Conservation (phyloP, 2,329 filamentous ascomycete genomes). For the Hansfordia pulvinata region DNA sequence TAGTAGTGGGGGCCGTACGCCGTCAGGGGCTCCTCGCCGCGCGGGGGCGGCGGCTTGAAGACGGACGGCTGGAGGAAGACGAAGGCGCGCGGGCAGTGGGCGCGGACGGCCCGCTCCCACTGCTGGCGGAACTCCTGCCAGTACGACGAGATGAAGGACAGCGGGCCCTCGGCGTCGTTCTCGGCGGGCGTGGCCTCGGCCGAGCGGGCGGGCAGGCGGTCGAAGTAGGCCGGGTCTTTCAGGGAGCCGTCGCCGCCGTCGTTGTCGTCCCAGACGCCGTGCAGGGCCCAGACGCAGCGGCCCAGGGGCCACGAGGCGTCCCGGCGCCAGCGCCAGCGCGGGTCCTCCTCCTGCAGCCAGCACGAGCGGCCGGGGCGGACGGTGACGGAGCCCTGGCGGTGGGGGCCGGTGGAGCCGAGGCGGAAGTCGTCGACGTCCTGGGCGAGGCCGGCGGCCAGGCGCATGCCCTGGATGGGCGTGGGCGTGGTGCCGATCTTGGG, state of each 20-base stretch:
- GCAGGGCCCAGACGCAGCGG: slow-evolving; percentile 11
- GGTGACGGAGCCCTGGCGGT: slow-evolving; percentile 7
- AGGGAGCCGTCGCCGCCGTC: slow-evolving; percentile 6
- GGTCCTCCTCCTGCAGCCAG: slow-evolving; percentile 9
- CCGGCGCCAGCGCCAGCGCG: slow-evolving; percentile 8
- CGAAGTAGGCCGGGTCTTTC: slow-evolving; percentile 8
- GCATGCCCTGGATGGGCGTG: slow-evolving; percentile 9
- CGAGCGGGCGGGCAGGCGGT: slow-evolving; percentile 4
- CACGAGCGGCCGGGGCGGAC: slow-evolving; percentile 6
- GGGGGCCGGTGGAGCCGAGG: slow-evolving; percentile 10
- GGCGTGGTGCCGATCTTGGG: slow-evolving; percentile 10
- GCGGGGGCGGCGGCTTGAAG: slow-evolving; percentile 7
- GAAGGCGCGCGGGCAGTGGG: slow-evolving; percentile 4
- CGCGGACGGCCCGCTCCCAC: slow-evolving; percentile 6
- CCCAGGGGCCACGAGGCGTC: slow-evolving; percentile 7
- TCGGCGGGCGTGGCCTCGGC: slow-evolving; percentile 3
- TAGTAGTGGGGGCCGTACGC: slow-evolving; percentile 12
- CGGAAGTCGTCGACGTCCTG: slow-evolving; percentile 8
- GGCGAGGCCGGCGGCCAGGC: slow-evolving; percentile 7
- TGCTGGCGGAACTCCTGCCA: slow-evolving; percentile 9
- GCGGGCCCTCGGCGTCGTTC: slow-evolving; percentile 3
- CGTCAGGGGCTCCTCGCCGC: slow-evolving; percentile 4
- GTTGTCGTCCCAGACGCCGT: slow-evolving; percentile 9
- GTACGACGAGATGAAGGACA: slow-evolving; percentile 9
- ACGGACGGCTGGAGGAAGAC: slow-evolving; percentile 10